phyloP scores from a whole-genome alignment of 495 filamentous ascomycete species.

The Penicillium longicatenatum region DNA sequence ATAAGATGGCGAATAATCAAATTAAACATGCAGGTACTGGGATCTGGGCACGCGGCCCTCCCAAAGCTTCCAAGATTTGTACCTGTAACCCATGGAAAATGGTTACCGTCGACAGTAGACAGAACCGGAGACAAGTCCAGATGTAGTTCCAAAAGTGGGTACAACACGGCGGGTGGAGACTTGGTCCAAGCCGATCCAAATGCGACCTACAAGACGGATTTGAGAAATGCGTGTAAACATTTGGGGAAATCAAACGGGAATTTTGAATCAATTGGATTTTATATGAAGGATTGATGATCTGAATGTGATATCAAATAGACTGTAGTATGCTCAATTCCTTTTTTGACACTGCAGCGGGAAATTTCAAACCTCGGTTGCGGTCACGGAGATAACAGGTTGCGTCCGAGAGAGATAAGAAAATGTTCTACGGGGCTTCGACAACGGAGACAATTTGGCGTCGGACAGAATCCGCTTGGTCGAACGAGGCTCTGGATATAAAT shows the following conservation, averaged over 20 bases:
- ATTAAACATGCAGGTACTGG: conserved; percentile 8
- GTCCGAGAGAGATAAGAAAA: conserved; percentile 1
- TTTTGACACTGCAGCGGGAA: background rate
- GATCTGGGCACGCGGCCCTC: background rate
- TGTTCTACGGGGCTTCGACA: conserved; percentile 5
- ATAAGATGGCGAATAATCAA: background rate
- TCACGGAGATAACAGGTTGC: background rate
- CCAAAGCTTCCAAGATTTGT: background rate
- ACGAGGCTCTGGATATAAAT: conserved; percentile 5
- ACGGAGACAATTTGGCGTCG: background rate
- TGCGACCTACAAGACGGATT: background rate
- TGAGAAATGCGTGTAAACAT: background rate
- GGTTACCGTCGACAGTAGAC: background rate
- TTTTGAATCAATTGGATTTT: background rate
- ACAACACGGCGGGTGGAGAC: conserved; percentile 2
- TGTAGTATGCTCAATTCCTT: background rate
- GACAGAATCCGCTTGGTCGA: background rate
- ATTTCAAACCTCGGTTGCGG: background rate
- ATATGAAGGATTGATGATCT: background rate
- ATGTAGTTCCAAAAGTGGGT: conserved; percentile 8
- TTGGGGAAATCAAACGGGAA: background rate
- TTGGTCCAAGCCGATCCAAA: conserved; percentile 1
- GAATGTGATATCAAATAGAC: background rate
- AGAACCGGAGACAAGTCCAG: background rate
- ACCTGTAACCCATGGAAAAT: conserved; percentile 3